These are phyloP conservation scores for Pseudopithomyces maydicus DNA, from an alignment of 2,329 filamentous ascomycete species.

Conservation along the genomic window DNA sequence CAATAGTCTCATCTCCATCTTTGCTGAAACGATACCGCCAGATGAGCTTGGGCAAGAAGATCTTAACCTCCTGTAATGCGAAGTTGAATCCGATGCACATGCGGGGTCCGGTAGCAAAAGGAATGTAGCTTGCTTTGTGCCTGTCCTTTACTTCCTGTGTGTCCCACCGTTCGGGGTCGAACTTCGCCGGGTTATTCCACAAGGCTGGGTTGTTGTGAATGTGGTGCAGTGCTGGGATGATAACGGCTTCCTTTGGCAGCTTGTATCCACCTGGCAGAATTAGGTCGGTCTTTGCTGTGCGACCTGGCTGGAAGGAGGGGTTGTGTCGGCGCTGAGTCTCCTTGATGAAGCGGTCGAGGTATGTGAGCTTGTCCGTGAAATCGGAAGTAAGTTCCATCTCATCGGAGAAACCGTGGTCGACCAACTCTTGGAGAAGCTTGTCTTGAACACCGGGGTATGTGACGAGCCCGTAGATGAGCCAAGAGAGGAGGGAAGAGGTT, in stretches of 20 bases:
- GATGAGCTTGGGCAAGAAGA: conserved; percentile 62
- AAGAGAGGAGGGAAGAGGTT: conserved; percentile 62
- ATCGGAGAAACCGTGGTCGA: conserved; percentile 47
- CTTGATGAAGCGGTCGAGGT: conserved; percentile 64
- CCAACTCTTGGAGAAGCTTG: conserved; percentile 61
- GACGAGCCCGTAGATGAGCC: conserved; percentile 61
- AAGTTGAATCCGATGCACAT: conserved; percentile 70
- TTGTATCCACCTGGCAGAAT: conserved; percentile 65
- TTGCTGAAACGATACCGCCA: conserved; percentile 62
- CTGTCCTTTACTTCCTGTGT: conserved; percentile 51
- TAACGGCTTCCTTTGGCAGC: conserved; percentile 57
- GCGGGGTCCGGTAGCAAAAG: conserved; percentile 63
- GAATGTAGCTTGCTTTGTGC: conserved; percentile 58
- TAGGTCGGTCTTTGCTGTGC: conserved; percentile 61
- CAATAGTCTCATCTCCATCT: conserved; percentile 58
- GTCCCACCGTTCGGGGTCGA: conserved; percentile 66
- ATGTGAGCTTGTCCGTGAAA: conserved; percentile 50
- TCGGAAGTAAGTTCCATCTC: conserved; percentile 43
- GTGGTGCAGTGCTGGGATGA: conserved; percentile 57
- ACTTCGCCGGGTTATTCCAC: conserved; percentile 64
- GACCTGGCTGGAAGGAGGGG: conserved; percentile 65
- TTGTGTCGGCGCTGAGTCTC: conserved; percentile 66
- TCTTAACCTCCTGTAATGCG: conserved; percentile 65
- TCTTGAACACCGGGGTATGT: conserved; percentile 62
- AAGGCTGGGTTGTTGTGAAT: conserved; percentile 58